Base-by-base conservation (phyloP, 1,284 basidiomycete species). In the Microbotryum intermedium region DNA sequence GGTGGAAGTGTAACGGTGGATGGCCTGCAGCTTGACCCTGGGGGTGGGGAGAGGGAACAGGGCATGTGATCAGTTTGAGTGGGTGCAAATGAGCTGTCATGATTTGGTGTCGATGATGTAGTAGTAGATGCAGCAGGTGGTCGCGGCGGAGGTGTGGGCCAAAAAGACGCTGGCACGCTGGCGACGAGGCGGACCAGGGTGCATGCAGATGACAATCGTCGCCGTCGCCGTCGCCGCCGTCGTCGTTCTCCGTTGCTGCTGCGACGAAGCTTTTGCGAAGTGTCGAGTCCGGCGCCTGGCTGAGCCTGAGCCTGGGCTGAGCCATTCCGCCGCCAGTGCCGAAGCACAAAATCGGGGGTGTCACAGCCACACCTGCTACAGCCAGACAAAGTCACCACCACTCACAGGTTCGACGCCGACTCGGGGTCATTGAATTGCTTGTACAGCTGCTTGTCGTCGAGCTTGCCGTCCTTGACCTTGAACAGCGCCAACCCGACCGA, bases 401-500 rank as follows among this genome's bases (percentile, higher is more conserved):
- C 66, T 57, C 25, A 70, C 90, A 94, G 79, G 80, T 88, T 91
- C 78, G 84, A 92, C 59, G 94, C 93, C 73, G 80, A 82, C 77
- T 93, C 89, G 54, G 92, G 88, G 53, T 84, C 88, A 77, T 93
- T 85, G 74, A 98, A 97, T 75, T 93, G 87, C 78, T 88, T 85
- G 82, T 86, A 89, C 59, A 97, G 77, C 76, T 97, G 84, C 64
- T 86, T 85, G 69, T 84, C 86, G 72, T 87, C 83, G 57, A 94
- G 80, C 79, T 93, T 95, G 68, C 87, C 87, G 61, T 89, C 81
- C 77, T 94, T 89, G 61, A 87, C 86, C 77, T 95, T 95, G 84
- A 98, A 97, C 60, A 98, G 87, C 80, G 90, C 93, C 81, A 93
- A 97, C 77, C 94, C 91, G 75, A 90, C 82, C 48, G 88, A 82